A percentile compares a stretch with the other conserved stretches of the same genome.
Conservation (phyloP, 345 rosid genomes). For the Eucalyptus cloeziana region DNA sequence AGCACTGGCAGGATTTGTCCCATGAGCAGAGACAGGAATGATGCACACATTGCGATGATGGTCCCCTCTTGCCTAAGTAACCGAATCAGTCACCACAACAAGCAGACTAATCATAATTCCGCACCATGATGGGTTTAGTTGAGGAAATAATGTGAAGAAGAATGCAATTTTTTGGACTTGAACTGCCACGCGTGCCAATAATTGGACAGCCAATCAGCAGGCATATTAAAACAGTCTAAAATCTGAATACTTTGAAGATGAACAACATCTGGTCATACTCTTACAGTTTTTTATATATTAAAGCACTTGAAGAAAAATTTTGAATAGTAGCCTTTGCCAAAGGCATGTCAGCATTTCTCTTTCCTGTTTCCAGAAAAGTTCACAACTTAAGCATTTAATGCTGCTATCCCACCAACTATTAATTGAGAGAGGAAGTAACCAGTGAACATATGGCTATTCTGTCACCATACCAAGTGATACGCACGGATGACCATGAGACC, state of each 20-base stretch:
- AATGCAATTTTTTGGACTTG: neutral
- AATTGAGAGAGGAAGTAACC: neutral
- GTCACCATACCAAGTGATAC: conserved; percentile 63
- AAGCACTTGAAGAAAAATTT: neutral
- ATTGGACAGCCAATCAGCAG: neutral
- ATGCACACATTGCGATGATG: conserved; percentile 95
- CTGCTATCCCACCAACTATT: neutral
- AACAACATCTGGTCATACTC: neutral
- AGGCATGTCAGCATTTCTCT: neutral
- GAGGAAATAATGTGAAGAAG: neutral
- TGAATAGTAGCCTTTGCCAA: neutral
- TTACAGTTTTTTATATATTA: neutral
- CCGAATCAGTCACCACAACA: neutral
- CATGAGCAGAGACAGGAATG: conserved; percentile 98
- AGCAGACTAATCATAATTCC: neutral
- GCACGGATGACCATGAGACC: conserved; percentile 99
- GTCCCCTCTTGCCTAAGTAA: conserved; percentile 77
- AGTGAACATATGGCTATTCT: neutral
- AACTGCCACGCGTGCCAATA: neutral
- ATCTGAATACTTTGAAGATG: neutral
- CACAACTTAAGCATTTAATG: neutral
- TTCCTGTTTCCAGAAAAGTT: neutral
- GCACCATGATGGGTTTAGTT: neutral
- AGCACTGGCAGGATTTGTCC: conserved; percentile 99
- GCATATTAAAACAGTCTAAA: neutral